These are phyloP conservation scores for Termitomyces sp. DNA, from an alignment of 768 basidiomycete species.

Conservation along the genomic window DNA sequence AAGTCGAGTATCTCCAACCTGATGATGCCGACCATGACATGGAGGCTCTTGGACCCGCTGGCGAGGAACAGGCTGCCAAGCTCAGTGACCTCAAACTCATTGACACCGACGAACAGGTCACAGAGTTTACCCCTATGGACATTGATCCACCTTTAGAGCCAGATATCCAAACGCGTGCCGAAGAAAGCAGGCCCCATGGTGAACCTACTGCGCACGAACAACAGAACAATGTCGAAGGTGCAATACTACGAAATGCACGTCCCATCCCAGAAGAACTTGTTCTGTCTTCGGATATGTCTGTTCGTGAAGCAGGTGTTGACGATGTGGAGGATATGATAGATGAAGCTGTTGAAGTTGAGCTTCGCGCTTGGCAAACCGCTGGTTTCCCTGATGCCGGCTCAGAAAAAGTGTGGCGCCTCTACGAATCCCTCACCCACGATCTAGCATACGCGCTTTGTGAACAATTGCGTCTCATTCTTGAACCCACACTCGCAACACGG, in stretches of 20 bases:
- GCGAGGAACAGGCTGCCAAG: slow-evolving; percentile 77
- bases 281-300: slow-evolving; percentile 20
- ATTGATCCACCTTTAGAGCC: slow-evolving; percentile 26
- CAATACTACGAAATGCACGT: slow-evolving; percentile 33
- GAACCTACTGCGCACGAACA: slow-evolving; percentile 20
- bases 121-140: slow-evolving; percentile 44
- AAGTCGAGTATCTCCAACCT: slow-evolving; percentile 74
- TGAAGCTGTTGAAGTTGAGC: slow-evolving; percentile 37
- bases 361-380: slow-evolving; percentile 56
- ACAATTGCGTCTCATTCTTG: slow-evolving; percentile 92
- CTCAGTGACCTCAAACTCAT: slow-evolving; percentile 75
- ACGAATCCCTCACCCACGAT: slow-evolving; percentile 86
- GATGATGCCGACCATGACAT: slow-evolving; percentile 66
- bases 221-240: slow-evolving; percentile 37
- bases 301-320: slow-evolving; percentile 25
- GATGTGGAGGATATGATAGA: slow-evolving; percentile 29
- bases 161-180: slow-evolving; percentile 21
- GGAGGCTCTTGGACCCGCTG: slow-evolving; percentile 88
- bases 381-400: slow-evolving; percentile 53
- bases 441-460: slow-evolving; percentile 92
- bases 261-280: slow-evolving; percentile 15
- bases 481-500: slow-evolving; percentile 90
- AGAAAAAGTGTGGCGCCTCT: slow-evolving; percentile 85
- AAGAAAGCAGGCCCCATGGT: slow-evolving; percentile 17
- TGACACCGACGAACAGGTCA: slow-evolving; percentile 44